Conservation (phyloP, 2,329 filamentous ascomycete genomes). For the Bipolaris victoriae region DNA sequence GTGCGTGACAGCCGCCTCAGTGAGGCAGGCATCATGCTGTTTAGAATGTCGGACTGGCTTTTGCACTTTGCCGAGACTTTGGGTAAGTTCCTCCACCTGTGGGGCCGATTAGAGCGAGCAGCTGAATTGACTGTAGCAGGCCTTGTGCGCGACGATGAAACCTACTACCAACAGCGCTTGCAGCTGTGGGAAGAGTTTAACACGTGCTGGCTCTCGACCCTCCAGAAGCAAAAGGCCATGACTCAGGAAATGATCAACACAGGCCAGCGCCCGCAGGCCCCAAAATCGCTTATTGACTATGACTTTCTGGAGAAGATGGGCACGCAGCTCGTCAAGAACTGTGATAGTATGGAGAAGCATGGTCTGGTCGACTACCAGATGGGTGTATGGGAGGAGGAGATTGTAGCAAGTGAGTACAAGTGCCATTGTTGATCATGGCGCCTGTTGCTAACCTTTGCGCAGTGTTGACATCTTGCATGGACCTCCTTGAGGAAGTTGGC, state of each 20-base stretch:
- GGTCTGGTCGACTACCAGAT: conserved; percentile 98
- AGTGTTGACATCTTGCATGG: conserved; percentile 62
- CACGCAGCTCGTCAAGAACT: conserved; percentile 79
- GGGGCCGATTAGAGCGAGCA: conserved; percentile 39
- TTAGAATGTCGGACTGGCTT: conserved; percentile 70
- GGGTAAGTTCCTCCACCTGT: conserved; percentile 59
- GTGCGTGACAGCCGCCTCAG: conserved; percentile 67
- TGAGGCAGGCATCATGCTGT: conserved; percentile 64
- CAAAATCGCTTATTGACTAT: conserved; percentile 69
- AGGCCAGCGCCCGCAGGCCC: conserved; percentile 62
- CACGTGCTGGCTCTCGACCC: conserved; percentile 82
- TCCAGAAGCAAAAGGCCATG: conserved; percentile 83
- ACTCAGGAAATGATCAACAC: conserved; percentile 64
- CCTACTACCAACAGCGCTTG: conserved; percentile 75
- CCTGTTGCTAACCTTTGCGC: conserved; percentile 19
- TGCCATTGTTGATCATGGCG: neutral
- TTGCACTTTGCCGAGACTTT: conserved; percentile 68
- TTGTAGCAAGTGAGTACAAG: conserved; percentile 73
- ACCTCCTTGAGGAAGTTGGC: conserved; percentile 56
- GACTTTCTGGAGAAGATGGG: conserved; percentile 79
- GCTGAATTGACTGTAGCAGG: conserved; percentile 70
- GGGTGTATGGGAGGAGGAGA: conserved; percentile 94
- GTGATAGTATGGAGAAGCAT: conserved; percentile 84
- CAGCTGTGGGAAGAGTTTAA: conserved; percentile 95
- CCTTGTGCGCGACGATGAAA: conserved; percentile 81